phyloP scores from a whole-genome alignment of 2,329 filamentous ascomycete species.

The Ceratocystis destructans region DNA sequence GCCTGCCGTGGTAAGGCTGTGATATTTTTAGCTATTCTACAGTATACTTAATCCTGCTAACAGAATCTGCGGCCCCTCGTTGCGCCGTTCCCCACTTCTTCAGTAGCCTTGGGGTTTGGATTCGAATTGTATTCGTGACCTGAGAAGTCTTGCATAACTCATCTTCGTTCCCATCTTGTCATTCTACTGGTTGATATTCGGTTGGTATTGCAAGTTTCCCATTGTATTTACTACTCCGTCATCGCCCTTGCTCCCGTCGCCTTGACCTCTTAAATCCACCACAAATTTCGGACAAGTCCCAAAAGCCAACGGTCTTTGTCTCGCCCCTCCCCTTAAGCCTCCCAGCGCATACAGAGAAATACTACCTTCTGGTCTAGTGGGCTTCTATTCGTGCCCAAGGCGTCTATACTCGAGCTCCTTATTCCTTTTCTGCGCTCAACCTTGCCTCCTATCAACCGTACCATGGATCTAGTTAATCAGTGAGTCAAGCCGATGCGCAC shows the following conservation, averaged over 20 bases:
- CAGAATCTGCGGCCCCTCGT: neutral
- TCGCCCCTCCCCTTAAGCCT: neutral
- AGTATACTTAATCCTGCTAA: too few relatives aligned
- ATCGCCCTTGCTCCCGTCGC: too few relatives aligned
- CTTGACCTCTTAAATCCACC: neutral
- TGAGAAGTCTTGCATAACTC: too few relatives aligned
- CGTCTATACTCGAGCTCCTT: neutral
- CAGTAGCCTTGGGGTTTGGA: neutral
- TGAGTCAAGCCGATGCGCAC: conserved; percentile 27
- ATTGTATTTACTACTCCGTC: too few relatives aligned
- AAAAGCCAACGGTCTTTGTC: neutral
- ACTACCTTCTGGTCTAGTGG: neutral
- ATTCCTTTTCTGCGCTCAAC: neutral
- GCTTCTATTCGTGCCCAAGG: neutral
- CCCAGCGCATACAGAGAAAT: neutral
- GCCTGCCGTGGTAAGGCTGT: too few relatives aligned
- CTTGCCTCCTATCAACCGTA: neutral
- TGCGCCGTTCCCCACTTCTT: neutral
- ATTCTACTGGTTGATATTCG: too few relatives aligned
- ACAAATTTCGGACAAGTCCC: neutral
- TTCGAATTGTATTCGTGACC: neutral
- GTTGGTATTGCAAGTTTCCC: too few relatives aligned
- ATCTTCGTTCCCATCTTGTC: too few relatives aligned
- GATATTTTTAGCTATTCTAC: too few relatives aligned
- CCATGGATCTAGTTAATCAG: conserved; percentile 51